Conservation (phyloP, 805 yeast species). For the Tetrapisispora namnaoensis region DNA sequence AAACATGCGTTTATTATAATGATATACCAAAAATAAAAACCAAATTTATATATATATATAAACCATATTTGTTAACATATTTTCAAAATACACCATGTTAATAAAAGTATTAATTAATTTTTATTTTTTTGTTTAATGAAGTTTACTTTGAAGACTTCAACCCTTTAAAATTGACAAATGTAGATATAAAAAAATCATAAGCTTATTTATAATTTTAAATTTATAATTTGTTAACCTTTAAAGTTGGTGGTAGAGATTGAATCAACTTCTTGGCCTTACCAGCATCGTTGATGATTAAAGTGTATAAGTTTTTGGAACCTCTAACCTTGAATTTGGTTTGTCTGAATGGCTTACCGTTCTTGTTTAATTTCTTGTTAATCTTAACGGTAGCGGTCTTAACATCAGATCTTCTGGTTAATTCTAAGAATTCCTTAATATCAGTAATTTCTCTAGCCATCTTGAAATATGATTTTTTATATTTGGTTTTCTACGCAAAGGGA, state of each 20-base stretch:
- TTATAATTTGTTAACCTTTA: constrained; percentile 52
- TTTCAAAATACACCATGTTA: not conserved
- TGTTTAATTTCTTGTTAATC: constrained; percentile 76
- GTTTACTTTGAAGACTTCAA: not conserved
- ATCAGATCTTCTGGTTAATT: constrained; percentile 93
- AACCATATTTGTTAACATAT: not conserved
- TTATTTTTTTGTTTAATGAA: not conserved
- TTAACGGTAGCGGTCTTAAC: constrained; percentile 89
- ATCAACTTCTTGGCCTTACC: constrained; percentile 95
- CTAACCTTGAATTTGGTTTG: constrained; percentile 99
- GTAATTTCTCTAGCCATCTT: constrained; percentile 60
- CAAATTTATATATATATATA: constrained; percentile 3
- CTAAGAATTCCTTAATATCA: constrained; percentile 95
- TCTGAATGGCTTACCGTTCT: constrained; percentile 74
- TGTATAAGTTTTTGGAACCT: constrained; percentile 90
- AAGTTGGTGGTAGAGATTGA: constrained; percentile 94
- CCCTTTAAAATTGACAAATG: not conserved
- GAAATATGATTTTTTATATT: constrained; percentile 4
- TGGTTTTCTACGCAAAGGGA: not conserved
- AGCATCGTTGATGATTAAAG: constrained; percentile 89
- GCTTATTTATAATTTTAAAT: constrained; percentile 1
- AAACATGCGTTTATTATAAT: constrained; percentile 15
- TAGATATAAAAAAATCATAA: not conserved
- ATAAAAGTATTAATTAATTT: not conserved
- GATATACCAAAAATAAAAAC: constrained; percentile 3